These are phyloP conservation scores for Comarum palustre DNA, from an alignment of 306 rosid species.

Conservation along the genomic window DNA sequence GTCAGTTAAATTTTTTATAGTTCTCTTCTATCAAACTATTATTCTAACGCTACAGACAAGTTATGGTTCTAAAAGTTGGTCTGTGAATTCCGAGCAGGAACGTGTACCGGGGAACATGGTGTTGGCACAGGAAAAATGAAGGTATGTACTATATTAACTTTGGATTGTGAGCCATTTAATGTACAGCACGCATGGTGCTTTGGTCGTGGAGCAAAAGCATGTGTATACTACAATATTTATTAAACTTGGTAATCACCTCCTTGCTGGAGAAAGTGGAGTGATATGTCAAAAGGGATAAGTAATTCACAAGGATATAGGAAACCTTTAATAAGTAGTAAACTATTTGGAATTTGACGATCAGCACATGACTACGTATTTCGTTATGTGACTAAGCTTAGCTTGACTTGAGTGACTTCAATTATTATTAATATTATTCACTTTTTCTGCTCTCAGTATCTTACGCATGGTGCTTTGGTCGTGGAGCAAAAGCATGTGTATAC, in stretches of 20 bases:
- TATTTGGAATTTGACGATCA: neutral
- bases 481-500: neutral
- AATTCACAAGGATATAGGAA: neutral
- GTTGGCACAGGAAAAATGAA: conserved; percentile 97
- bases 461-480: neutral
- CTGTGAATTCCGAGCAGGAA: conserved; percentile 53
- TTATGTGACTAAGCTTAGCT: neutral
- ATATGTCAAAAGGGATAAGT: neutral
- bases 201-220: neutral
- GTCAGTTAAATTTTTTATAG: conserved; percentile 8
- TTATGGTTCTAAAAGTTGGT: conserved; percentile 25
- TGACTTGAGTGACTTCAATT: neutral
- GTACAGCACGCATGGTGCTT: neutral
- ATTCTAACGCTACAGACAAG: neutral
- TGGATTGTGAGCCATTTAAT: conserved; percentile 4
- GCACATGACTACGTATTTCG: neutral
- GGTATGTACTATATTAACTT: conserved; percentile 40
- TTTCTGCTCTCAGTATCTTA: conserved; percentile 56
- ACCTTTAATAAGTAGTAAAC: neutral
- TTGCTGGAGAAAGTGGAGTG: conserved; percentile 10
- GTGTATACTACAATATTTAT: neutral
- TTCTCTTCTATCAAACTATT: neutral
- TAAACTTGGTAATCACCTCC: conserved; percentile 15
- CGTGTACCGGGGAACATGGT: conserved; percentile 95
- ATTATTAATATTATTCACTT: conserved; percentile 12